Base-by-base conservation (phyloP, 345 rosid species). In the Salix brachista region DNA sequence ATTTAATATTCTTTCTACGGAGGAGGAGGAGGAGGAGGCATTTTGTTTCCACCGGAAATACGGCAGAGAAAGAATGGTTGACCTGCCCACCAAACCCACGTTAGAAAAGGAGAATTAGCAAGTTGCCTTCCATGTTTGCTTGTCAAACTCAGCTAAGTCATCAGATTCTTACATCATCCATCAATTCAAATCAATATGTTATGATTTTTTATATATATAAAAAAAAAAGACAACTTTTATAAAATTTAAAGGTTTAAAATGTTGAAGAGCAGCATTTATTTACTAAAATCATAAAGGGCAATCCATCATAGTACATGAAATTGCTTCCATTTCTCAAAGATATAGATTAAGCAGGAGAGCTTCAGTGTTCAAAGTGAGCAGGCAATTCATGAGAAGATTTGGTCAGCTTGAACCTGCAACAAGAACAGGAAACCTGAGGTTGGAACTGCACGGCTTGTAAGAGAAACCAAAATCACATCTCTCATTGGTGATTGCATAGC, bases 401-500 rank as follows among this genome's bases (percentile, higher is more conserved):
- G 56, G 48, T 48, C 58, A 19, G 58, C 58, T 77, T 13, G 71
- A 76, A 74, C 67, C 83, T 79, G 83, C 80, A 46, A 66, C 21
- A 37, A 11, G 60, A 69, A 46, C 72, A 73, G 12, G 69, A 60
- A 36, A 66, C 34, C 21, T 34, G 44, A 41, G 12, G 44, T 41
- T 3, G 14, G 13, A 0, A 6, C 7, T 18, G 44, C 56, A 17
- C 5, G 17, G 17, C 21, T 50, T 50, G 0, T 50, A 50, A 17
- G 5, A 18, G 21, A 50, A 50, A 17, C 56, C 44, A 10, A 50
- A 50, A 50, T 50, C 21, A 50, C 56, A 50, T 17, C 8, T 50
- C n/a, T 50, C 56, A 50, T 50, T 50, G 56, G 17, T 50, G n/a
- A 50, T 17, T 50, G 56, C 5, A 17, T 50, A 50, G 21, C 8